These are phyloP conservation scores for Zygoascus sp. DNA, from an alignment of 1,139 yeast species.

Conservation along the genomic window DNA sequence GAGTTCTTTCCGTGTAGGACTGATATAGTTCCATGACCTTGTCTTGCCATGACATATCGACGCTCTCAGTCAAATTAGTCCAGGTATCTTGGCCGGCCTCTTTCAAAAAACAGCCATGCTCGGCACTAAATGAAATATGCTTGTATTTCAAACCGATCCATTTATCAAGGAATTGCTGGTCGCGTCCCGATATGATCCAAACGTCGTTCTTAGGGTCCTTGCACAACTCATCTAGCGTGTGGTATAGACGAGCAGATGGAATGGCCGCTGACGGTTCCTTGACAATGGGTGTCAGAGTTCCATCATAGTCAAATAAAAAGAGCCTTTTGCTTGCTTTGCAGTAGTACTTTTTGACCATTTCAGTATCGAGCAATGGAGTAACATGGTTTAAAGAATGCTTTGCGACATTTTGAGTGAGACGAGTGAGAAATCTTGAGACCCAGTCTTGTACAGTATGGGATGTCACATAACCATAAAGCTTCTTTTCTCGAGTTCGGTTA, in stretches of 20 bases:
- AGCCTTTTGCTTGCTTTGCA: slow-evolving; percentile 60
- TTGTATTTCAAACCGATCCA: slow-evolving; percentile 70
- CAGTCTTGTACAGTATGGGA: slow-evolving; percentile 75
- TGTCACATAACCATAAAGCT: slow-evolving; percentile 58
- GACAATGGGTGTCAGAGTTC: slow-evolving; percentile 93
- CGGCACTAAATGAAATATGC: slow-evolving; percentile 81
- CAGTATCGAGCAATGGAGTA: slow-evolving; percentile 80
- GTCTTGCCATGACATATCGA: slow-evolving; percentile 93
- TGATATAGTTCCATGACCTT: slow-evolving; percentile 71
- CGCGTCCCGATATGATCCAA: slow-evolving; percentile 97
- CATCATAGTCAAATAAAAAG: slow-evolving; percentile 93
- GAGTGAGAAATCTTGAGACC: slow-evolving; percentile 61
- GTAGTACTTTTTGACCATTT: slow-evolving; percentile 53
- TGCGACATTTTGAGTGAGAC: slow-evolving; percentile 49
- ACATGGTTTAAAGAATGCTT: slow-evolving; percentile 45
- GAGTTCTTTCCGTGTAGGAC: slow-evolving; percentile 78
- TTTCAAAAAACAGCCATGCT: slow-evolving; percentile 94
- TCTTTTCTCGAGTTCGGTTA: slow-evolving; percentile 39
- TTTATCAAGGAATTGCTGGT: slow-evolving; percentile 79
- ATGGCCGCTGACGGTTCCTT: slow-evolving; percentile 98
- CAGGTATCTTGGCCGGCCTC: slow-evolving; percentile 58
- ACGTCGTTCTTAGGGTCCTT: slow-evolving; percentile 79
- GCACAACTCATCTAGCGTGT: slow-evolving; percentile 55
- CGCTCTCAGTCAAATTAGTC: slow-evolving; percentile 76
- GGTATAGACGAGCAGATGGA: slow-evolving; percentile 70